phyloP scores from a whole-genome alignment of 2,329 filamentous ascomycete genomes.

The Phialemonium atrogriseum region DNA sequence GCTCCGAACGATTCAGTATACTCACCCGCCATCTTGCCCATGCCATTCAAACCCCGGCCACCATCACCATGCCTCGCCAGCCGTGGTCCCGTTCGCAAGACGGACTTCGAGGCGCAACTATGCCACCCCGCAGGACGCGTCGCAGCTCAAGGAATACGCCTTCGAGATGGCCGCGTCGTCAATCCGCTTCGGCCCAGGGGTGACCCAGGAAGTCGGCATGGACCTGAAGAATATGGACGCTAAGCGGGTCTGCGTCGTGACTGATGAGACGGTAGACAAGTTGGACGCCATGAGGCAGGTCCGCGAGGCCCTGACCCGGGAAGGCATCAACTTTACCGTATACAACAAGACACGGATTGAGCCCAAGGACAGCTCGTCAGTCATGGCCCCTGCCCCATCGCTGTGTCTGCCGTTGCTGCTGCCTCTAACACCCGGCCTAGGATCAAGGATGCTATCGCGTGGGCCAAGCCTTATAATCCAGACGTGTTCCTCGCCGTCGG shows the following conservation, averaged over 20 bases:
- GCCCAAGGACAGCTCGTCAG: slow-evolving; percentile 87
- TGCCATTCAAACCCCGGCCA: slow-evolving; percentile 86
- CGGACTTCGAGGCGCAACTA: slow-evolving; percentile 37
- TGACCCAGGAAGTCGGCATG: slow-evolving; percentile 96
- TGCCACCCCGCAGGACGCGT: slow-evolving; percentile 68
- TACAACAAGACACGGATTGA: slow-evolving; percentile 78
- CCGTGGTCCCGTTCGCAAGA: slow-evolving; percentile 42
- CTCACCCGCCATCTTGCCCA: slow-evolving; percentile 79
- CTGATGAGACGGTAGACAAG: slow-evolving; percentile 72
- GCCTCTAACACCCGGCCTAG: slow-evolving; percentile 30
- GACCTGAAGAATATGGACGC: slow-evolving; percentile 88
- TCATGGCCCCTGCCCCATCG: slow-evolving; percentile 10
- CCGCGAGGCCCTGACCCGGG: slow-evolving; percentile 65
- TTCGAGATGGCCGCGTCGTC: slow-evolving; percentile 97
- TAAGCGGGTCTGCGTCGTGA: slow-evolving; percentile 85
- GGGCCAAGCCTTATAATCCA: slow-evolving; percentile 68
- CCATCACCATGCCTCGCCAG: slow-evolving; percentile 53
- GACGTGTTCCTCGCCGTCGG: slow-evolving; percentile 93
- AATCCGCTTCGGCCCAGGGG: slow-evolving; percentile 88
- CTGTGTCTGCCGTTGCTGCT: slow-evolving; percentile 3
- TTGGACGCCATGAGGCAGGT: slow-evolving; percentile 87
- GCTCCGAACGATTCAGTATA: slow-evolving; percentile 84
- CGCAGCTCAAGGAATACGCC: slow-evolving; percentile 84
- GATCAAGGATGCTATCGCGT: slow-evolving; percentile 81
- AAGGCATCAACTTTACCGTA: slow-evolving; percentile 74